Conservation (phyloP, 1,284 basidiomycete genomes). For the Rhodotorula sp. region DNA sequence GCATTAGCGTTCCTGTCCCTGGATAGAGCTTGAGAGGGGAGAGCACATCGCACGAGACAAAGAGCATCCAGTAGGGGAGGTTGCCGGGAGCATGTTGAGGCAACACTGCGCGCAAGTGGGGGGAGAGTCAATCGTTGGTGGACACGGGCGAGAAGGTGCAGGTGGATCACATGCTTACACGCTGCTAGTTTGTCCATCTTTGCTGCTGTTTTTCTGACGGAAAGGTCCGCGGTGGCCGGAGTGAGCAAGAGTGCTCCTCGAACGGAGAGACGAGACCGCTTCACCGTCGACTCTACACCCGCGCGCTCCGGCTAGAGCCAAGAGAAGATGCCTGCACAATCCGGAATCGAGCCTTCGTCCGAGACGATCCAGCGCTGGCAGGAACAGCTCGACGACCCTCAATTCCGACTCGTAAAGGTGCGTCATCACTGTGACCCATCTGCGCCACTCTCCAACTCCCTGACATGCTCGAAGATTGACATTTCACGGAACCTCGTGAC, state of each 20-base stretch:
- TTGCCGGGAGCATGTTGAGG: constrained; percentile 21
- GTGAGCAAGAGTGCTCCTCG: neutral
- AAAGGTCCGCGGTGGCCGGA: neutral
- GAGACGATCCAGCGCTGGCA: constrained; percentile 19
- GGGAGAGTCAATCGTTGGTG: neutral
- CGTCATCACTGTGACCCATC: neutral
- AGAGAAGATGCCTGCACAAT: constrained; percentile 24
- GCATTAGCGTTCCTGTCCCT: neutral
- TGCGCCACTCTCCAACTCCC: no score
- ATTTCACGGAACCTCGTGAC: no score
- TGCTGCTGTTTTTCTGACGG: neutral
- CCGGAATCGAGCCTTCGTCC: constrained; percentile 18
- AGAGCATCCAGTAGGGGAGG: constrained; percentile 79
- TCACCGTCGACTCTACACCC: neutral
- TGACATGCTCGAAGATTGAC: no score
- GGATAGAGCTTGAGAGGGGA: neutral
- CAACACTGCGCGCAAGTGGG: neutral
- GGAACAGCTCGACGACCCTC: neutral
- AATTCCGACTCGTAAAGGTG: constrained; percentile 28
- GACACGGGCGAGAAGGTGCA: neutral
- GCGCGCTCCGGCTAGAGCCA: neutral
- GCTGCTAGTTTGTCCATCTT: neutral
- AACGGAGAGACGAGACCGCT: neutral
- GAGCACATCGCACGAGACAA: constrained; percentile 57
- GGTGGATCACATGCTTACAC: neutral